Conservation (phyloP, 108 stramenopile genomes). For the Fragilaria crotonensis region DNA sequence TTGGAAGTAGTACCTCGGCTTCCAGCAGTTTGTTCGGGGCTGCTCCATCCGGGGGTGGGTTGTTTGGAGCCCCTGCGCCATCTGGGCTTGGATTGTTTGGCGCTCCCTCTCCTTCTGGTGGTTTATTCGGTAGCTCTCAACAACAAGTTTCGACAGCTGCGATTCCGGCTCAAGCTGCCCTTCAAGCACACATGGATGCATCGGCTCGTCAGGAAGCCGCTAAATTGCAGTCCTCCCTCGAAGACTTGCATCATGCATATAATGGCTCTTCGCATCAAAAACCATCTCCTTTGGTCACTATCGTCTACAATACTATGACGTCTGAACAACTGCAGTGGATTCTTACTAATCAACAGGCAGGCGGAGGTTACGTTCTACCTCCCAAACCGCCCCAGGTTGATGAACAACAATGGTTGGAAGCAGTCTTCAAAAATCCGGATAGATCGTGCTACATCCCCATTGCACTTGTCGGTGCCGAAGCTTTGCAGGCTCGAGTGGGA, state of each 20-base stretch:
- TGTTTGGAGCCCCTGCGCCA: constrained; percentile 3
- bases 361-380: constrained; percentile 14
- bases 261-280: constrained; percentile 16
- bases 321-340: constrained; percentile 44
- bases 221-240: constrained; percentile 41
- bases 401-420: constrained; percentile 55
- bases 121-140: constrained; percentile 43
- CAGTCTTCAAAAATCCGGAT: constrained; percentile 79
- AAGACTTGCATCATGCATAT: constrained; percentile 48
- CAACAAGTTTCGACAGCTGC: constrained; percentile 14
- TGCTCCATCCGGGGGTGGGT: constrained; percentile 22
- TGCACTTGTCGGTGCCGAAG: constrained; percentile 53
- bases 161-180: constrained; percentile 62
- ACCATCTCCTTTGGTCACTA: constrained; percentile 43
- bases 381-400: constrained; percentile 60
- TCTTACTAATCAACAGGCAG: background rate
- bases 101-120: constrained; percentile 32
- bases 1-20: constrained; percentile 48
- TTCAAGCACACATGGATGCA: constrained; percentile 63
- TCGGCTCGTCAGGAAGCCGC: constrained; percentile 62
- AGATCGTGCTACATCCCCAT: constrained; percentile 49
- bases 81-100: constrained; percentile 42
- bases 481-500: constrained; percentile 48
- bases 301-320: constrained; percentile 66
- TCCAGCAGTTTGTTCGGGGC: constrained; percentile 15